Evolutionary conservation across 2,329 filamentous ascomycete species (phyloP), one percentile per base, ranked within the genome.

Genomic region (Diaporthe citrichinensis): DNA sequence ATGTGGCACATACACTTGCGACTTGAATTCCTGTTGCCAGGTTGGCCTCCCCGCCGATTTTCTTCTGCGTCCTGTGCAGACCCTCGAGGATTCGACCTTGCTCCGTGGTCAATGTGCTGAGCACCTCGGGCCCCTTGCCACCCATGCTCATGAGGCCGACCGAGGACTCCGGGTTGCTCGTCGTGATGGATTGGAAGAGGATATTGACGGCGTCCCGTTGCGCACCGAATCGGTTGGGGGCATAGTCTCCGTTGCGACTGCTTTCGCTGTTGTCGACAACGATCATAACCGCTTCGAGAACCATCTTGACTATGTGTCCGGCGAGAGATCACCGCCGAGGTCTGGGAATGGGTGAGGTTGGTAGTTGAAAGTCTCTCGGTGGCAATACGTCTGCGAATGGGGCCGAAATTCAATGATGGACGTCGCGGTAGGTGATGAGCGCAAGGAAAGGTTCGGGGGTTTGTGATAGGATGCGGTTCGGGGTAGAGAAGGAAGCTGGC

Each of bases 141-240:
- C 95, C 97, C 96, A 98, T 98, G 86, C 95, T 98, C 96, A 99
- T 98, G 78, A 99, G 89, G 71, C 97, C 97, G 79, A 99, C 97
- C 15, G 96, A 97, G 10, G 96, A 98, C 87, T 99, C 97, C 44
- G 97, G 95, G 85, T 99, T 98, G 80, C 94, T 94, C 86, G 95
- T 93, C 80, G 96, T 98, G 86, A 99, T 98, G 82, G 94, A 95
- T 83, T 96, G 95, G 88, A 98, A 98, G 82, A 98, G 93, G 81
- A 98, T 93, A 86, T 94, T 97, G 82, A 98, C 95, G 74, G 96
- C 96, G 86, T 99, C 97, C 80, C 95, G 91, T 90, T 99, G 97
- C 80, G 97, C 95, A 87, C 98, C 95, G 90, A 96, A 99, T 86
- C 97, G 92, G 79, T 96, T 97, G 76, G 97, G 96, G 83, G 94